Evolutionary conservation across 1,284 basidiomycete genomes (phyloP).

Genomic region (Termitomyces sp.): DNA sequence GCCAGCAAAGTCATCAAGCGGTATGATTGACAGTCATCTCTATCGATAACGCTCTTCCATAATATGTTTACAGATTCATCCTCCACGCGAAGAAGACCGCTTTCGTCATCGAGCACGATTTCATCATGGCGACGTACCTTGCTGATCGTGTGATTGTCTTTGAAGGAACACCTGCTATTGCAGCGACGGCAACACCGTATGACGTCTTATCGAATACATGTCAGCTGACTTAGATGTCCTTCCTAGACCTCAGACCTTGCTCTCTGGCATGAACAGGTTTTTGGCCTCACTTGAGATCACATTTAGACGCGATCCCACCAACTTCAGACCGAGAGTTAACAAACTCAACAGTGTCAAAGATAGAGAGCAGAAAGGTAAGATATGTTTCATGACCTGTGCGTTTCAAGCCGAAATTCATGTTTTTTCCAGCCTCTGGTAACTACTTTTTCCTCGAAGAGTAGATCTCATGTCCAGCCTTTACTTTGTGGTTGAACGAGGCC

Average conservation of each 20-base stretch:
- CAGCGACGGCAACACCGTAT: slow-evolving; percentile 83
- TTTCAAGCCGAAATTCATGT: slow-evolving; percentile 1
- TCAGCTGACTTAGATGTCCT: neutral
- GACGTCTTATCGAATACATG: slow-evolving; percentile 23
- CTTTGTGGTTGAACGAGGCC: too few relatives aligned
- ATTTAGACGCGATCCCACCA: slow-evolving; percentile 93
- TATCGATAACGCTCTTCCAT: neutral
- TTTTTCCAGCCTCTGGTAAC: slow-evolving; percentile 62
- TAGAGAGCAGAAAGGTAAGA: slow-evolving; percentile 85
- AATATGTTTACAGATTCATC: slow-evolving; percentile 62
- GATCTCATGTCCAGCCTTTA: slow-evolving; percentile 11
- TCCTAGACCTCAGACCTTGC: slow-evolving; percentile 70
- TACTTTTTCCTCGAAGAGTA: slow-evolving; percentile 91
- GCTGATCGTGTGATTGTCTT: slow-evolving; percentile 97
- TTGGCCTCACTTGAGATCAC: slow-evolving; percentile 90
- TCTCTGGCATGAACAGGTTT: slow-evolving; percentile 92
- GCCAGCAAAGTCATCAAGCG: slow-evolving; percentile 96
- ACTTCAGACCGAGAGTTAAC: slow-evolving; percentile 91
- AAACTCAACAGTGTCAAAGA: slow-evolving; percentile 92
- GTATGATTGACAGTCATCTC: slow-evolving; percentile 30
- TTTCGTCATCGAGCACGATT: slow-evolving; percentile 97
- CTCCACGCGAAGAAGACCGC: slow-evolving; percentile 94
- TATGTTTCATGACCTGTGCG: neutral
- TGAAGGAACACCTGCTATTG: slow-evolving; percentile 77
- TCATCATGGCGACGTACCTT: slow-evolving; percentile 96